phyloP scores from a whole-genome alignment of 2,329 filamentous ascomycete genomes.

The Colletotrichum karsti region DNA sequence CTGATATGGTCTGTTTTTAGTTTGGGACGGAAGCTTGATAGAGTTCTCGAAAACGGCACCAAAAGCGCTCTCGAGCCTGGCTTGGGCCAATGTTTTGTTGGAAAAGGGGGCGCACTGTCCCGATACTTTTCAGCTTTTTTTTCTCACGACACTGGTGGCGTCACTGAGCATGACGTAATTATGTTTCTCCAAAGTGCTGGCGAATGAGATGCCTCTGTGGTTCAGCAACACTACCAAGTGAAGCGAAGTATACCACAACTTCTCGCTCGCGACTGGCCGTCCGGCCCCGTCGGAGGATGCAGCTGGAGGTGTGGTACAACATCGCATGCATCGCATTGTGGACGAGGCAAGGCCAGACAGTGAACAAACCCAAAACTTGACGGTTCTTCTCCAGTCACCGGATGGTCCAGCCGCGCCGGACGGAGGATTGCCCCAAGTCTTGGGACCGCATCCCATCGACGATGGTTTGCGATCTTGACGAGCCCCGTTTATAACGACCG shows the following conservation, averaged over 20 bases:
- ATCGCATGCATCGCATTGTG: neutral
- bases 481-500: neutral
- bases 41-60: slow-evolving; percentile 21
- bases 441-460: neutral
- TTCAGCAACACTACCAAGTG: neutral
- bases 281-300: slow-evolving; percentile 12
- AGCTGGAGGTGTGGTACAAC: neutral
- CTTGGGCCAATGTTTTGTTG: neutral
- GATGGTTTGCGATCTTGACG: neutral
- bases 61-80: neutral
- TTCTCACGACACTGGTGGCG: slow-evolving; percentile 13
- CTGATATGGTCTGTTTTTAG: slow-evolving; percentile 9
- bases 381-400: neutral
- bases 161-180: slow-evolving; percentile 24
- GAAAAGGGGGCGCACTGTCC: slow-evolving; percentile 16
- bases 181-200: neutral
- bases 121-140: slow-evolving; percentile 1
- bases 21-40: slow-evolving; percentile 22
- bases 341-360: neutral
- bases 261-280: neutral
- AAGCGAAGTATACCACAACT: neutral
- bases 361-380: neutral
- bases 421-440: neutral
- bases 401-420: neutral
- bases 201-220: slow-evolving; percentile 12